Conservation (phyloP, 805 yeast genomes). For the Nakazawaea holstii region DNA sequence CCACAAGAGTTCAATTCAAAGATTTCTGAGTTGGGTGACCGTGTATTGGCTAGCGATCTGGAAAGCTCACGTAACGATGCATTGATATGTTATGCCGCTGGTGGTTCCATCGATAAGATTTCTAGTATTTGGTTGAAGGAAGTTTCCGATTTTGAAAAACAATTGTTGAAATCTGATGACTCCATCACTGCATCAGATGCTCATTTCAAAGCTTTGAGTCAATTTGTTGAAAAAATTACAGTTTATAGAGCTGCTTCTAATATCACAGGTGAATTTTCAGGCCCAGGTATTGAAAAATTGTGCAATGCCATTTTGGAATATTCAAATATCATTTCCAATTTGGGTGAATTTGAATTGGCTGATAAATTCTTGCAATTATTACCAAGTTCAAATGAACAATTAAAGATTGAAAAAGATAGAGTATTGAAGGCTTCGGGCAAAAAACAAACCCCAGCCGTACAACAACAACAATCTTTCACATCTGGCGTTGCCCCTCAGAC, state of each 20-base stretch:
- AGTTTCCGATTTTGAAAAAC: slow-evolving; percentile 35
- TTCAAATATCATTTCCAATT: slow-evolving; percentile 70
- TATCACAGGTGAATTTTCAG: slow-evolving; percentile 26
- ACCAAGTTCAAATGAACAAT: slow-evolving; percentile 70
- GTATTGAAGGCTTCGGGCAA: slow-evolving; percentile 59
- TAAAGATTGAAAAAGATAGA: slow-evolving; percentile 72
- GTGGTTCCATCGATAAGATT: slow-evolving; percentile 73
- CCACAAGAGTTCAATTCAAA: slow-evolving; percentile 45
- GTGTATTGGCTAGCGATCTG: slow-evolving; percentile 44
- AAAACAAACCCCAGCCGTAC: slow-evolving; percentile 5
- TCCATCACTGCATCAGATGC: slow-evolving; percentile 71
- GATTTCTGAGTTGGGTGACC: slow-evolving; percentile 70
- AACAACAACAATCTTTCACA: slow-evolving; percentile 3
- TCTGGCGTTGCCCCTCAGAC: background rate
- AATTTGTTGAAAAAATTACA: slow-evolving; percentile 78
- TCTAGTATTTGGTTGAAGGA: slow-evolving; percentile 83
- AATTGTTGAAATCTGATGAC: slow-evolving; percentile 36
- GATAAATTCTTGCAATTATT: slow-evolving; percentile 59
- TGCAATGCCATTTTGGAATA: slow-evolving; percentile 73
- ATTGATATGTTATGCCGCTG: slow-evolving; percentile 70
- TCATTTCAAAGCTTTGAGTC: slow-evolving; percentile 73
- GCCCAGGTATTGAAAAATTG: slow-evolving; percentile 42
- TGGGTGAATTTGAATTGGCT: slow-evolving; percentile 83
- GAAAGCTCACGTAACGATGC: slow-evolving; percentile 62
- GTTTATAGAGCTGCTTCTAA: slow-evolving; percentile 56